Base-by-base conservation (phyloP, 2,329 filamentous ascomycete species). In the Blastomyces emzantsi region DNA sequence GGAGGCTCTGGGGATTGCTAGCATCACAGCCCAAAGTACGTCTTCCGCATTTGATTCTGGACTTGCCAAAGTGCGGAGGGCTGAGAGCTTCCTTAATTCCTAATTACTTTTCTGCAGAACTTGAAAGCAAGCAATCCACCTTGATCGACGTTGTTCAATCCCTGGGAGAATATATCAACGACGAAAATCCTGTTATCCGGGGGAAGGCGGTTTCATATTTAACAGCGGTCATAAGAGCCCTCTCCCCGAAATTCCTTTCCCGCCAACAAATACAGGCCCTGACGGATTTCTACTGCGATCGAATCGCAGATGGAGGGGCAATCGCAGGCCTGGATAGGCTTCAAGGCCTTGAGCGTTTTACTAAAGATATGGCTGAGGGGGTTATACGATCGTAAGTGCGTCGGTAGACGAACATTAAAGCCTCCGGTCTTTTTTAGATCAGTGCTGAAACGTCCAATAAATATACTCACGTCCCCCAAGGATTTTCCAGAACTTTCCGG, bases 81-180 rank as follows among this genome's bases (percentile, higher is more conserved):
- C 33, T 58, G 43, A 51, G 52, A 55, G 28, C 36, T 30, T 2
- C 33, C 4, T n/a, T 54, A 19, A 36, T 36, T 52, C 59, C 64
- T 49, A 17, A 17, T 51, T 15, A 3, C 11, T 30, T 30, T 61
- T 65, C 57, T 62, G 28, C 60, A 87, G 84, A 82, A 72, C 77
- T 89, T 65, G 81, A 86, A 70, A 78, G 74, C 69, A 85, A 83
- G 67, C 78, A 87, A 68, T 77, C 83, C 61, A 87, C 84, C 68
- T 77, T 89, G 43, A 79, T 88, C 63, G 81, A 82, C 62, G 75
- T 88, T 60, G 83, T 89, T 62, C 83, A 87, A 70, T 85, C 83
- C 55, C 77, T 88, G 41, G 84, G 84, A 25, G 85, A 87, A 72
- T 88, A 87, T 68, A 81, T 89, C 70, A 88, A 87, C 68, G 83